Evolutionary conservation across 1,139 yeast species (phyloP), one percentile per base, ranked within the genome.

Genomic region (Pichia sp.): DNA sequence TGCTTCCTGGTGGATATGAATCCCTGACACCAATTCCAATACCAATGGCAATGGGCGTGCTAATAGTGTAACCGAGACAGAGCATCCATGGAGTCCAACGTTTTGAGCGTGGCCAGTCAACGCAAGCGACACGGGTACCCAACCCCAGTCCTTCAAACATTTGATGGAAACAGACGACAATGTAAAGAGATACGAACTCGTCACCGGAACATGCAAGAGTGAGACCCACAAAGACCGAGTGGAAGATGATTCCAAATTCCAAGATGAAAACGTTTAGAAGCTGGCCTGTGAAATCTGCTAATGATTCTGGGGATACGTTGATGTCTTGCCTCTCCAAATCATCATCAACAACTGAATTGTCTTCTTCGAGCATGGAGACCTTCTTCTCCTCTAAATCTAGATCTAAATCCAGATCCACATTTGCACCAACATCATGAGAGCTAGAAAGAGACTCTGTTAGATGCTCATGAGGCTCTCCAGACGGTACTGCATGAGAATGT

Each of bases 81-180:
- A 51, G 33, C 5, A 43, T 13, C 53, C 54, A 52, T 12, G 56
- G 56, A 3, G 52, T 48, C 31, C 35, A 44, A 18, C 45, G 40
- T 30, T 42, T 39, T 8, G 58, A 44, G 23, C 59, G 56, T 23
- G 84, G 82, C 86, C 91, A 84, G 17, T 69, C 63, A 3, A 84
- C 75, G 21, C 72, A 67, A 1, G 95, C 86, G 38, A 87, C 69
- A 56, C 96, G 72, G 10, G 94, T 73, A 34, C 96, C 96, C 49
- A 87, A 68, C 50, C 96, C 96, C 38, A 87, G 66, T 37, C 96
- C 96, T 66, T 87, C 96, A 58, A 87, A 87, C 68, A 82, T 71
- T 62, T 87, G 96, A 61, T 87, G 96, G 71, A 87, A 86, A 3
- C 82, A 78, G 36, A 87, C 58, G n/a, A 86, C 96, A 49, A 81